Base-by-base conservation (phyloP, 2,329 filamentous ascomycete species). In the Alternaria arbusti region DNA sequence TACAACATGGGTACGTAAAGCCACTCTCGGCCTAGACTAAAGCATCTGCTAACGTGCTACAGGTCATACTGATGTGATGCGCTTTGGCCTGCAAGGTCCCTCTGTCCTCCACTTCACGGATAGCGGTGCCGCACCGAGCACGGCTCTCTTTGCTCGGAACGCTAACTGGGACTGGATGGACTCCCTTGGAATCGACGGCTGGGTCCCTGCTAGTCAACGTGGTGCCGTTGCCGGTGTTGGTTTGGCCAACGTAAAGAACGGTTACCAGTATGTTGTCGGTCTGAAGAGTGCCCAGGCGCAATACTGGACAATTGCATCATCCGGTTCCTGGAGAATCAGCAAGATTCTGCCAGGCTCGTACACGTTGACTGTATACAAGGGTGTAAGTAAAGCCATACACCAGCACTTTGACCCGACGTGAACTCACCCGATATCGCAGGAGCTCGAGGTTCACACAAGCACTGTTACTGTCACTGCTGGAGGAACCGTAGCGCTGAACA, bases 271-370 rank as follows among this genome's bases (percentile, higher is more conserved):
- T 60, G 79, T 80, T 3, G 76, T 81, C 8, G 80, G 73, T 4
- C 67, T 82, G 1, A 77, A 78, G 23, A 82, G 78, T 57, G 63
- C 70, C 6, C 62, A 66, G 10, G 79, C 76, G 2, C 80, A 82
- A 64, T 82, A 82, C 66, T 82, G 80, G 80, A 78, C 68, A 2
- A 61, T 20, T n/a, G 47, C 54, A 74, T 60, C 74, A 15, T 60
- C 76, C 68, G 50, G 72, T 11, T 80, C 80, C 6, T 90, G 88
- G 78, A 88, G 82, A 11, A 89, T 88, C 0, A 87, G 87, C 1
- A 81, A 84, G 60, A 89, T 90, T 85, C 87, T 87, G 62, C 86
- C 88, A 0, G 88, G 88, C 15, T 87, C 86, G 0, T 90, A 90
- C 77, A 89, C 86, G 23, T 86, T 89, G 84, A 84, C 87, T 9